phyloP scores from a whole-genome alignment of 305 asterid genomes.

The Fraxinus sp. region DNA sequence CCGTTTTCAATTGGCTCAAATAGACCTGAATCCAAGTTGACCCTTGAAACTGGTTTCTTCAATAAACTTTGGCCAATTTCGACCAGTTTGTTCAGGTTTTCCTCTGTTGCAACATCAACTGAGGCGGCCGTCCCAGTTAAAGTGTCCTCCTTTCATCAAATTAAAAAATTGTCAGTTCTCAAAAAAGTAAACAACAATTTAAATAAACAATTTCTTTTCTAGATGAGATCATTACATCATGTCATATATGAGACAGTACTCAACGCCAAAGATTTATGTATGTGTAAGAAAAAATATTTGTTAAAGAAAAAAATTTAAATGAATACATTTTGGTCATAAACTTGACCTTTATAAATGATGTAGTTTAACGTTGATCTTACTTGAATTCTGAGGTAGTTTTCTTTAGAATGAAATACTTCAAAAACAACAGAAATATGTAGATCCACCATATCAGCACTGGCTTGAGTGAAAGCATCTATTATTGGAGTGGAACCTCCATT shows the following conservation, averaged over 20 bases:
- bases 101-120: conserved; percentile 42
- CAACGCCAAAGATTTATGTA: background rate
- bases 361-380: conserved; percentile 12
- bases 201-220: too few relatives aligned
- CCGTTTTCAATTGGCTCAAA: conserved; percentile 26
- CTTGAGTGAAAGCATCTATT: conserved; percentile 37
- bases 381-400: conserved; percentile 44
- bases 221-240: background rate
- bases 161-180: background rate
- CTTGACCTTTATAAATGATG: background rate
- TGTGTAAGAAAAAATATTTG: background rate
- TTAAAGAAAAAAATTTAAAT: background rate
- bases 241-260: background rate
- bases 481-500: conserved; percentile 31
- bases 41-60: conserved; percentile 41
- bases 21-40: conserved; percentile 38
- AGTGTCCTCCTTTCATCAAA: conserved; percentile 32
- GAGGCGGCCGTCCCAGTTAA: conserved; percentile 31
- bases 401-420: conserved; percentile 29
- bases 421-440: conserved; percentile 36
- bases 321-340: background rate
- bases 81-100: conserved; percentile 37
- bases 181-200: background rate
- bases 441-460: conserved; percentile 51
- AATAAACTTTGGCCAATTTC: conserved; percentile 30